Evolutionary conservation across 495 filamentous ascomycete genomes (phyloP).

Genomic region (Apiosordaria backusii): DNA sequence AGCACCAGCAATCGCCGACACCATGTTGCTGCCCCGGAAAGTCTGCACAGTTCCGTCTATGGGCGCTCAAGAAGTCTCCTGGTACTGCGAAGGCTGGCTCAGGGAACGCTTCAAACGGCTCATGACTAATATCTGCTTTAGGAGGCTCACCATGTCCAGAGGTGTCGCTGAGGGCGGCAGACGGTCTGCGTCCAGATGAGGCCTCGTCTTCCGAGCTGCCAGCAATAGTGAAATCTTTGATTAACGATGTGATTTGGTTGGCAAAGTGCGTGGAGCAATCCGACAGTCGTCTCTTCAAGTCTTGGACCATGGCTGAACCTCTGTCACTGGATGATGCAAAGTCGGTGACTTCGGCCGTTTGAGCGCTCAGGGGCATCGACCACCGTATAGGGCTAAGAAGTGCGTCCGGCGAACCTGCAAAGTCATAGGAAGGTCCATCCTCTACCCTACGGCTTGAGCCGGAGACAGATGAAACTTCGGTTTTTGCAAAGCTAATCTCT

Average conservation of each 20-base stretch:
- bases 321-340: conserved; percentile 1
- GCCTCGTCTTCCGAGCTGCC: conserved; percentile 17
- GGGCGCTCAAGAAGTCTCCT: conserved; percentile 39
- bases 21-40: conserved; percentile 35
- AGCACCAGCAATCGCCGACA: conserved; percentile 40
- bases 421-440: conserved; percentile 16
- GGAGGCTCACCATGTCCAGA: not conserved
- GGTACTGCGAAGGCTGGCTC: conserved; percentile 32
- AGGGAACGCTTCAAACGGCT: conserved; percentile 24
- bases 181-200: conserved; percentile 4
- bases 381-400: not conserved
- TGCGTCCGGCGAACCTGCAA: conserved; percentile 8
- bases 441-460: conserved; percentile 16
- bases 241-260: conserved; percentile 23
- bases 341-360: not conserved
- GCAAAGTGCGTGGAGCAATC: conserved; percentile 30
- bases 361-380: conserved; percentile 8
- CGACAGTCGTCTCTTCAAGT: conserved; percentile 26
- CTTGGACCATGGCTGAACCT: conserved; percentile 3
- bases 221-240: conserved; percentile 30
- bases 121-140: not conserved
- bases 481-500: conserved; percentile 3
- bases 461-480: conserved; percentile 13
- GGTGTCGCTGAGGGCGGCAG: conserved; percentile 8
- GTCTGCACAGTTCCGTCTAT: conserved; percentile 23